Conservation (phyloP, 1,284 basidiomycete species). For the Sanghuangporus weigelae region DNA sequence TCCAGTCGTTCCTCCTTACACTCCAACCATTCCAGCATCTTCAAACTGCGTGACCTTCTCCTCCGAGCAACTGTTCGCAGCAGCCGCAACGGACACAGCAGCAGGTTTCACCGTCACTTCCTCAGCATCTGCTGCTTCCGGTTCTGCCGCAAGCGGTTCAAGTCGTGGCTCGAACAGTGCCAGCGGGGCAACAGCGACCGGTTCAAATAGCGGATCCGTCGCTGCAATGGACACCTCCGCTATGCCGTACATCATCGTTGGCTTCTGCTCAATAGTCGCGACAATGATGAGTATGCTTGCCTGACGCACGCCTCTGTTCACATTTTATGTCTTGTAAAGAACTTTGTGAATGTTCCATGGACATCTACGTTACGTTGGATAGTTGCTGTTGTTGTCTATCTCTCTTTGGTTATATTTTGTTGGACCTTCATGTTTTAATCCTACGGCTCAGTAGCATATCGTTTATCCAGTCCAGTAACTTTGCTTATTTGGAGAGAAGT, state of each 20-base stretch:
- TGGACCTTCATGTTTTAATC: not conserved
- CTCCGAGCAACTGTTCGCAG: constrained; percentile 30
- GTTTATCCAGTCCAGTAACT: not conserved
- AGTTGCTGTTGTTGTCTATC: not conserved
- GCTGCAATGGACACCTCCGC: not conserved
- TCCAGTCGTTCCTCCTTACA: constrained; percentile 28
- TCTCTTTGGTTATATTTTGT: not conserved
- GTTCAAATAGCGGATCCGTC: not conserved
- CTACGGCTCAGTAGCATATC: not conserved
- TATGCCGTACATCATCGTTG: constrained; percentile 10
- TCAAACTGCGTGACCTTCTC: constrained; percentile 33
- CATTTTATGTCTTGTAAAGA: not conserved
- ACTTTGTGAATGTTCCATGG: not conserved
- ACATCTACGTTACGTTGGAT: not conserved
- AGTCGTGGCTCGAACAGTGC: not conserved
- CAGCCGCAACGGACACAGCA: constrained; percentile 20
- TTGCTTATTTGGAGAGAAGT: not conserved
- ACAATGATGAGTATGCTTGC: constrained; percentile 17
- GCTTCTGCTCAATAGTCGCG: constrained; percentile 6
- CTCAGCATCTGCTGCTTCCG: not conserved
- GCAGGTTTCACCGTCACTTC: constrained; percentile 13
- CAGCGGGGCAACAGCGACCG: not conserved
- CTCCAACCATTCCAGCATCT: constrained; percentile 28
- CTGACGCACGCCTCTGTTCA: not conserved
- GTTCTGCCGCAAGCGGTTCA: not conserved